Percentiles rank a stretch among this genome's conserved stretches.
These are phyloP conservation scores for Quercus lobata DNA, from an alignment of 331 rosid species.

Conservation along the genomic window DNA sequence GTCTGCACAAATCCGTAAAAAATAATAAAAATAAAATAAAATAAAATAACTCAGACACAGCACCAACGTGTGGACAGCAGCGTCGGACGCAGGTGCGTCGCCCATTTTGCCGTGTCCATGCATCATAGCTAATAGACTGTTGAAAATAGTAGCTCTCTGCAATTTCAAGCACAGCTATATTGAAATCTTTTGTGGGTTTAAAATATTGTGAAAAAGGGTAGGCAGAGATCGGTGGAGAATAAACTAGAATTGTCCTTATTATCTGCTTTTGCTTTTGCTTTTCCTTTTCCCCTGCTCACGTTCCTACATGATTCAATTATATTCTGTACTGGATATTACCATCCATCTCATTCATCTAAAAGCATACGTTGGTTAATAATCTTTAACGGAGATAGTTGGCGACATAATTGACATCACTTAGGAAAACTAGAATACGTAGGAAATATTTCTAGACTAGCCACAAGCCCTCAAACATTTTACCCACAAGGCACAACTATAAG, in stretches of 20 bases:
- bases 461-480: background rate
- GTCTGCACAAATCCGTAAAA: no score
- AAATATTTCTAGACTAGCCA: background rate
- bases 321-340: background rate
- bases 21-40: no score
- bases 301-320: background rate
- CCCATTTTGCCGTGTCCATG: no score
- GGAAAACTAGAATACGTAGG: background rate
- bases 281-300: background rate
- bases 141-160: background rate
- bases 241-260: constrained; percentile 12
- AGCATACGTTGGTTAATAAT: background rate
- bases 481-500: no score
- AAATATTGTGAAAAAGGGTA: background rate
- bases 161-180: background rate
- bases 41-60: no score
- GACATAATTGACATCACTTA: no score
- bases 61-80: no score
- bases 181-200: background rate
- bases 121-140: no score
- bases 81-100: no score
- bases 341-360: background rate
- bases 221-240: constrained; percentile 11
- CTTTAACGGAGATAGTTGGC: background rate
- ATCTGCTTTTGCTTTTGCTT: background rate